Evolutionary conservation across 2,329 filamentous ascomycete genomes (phyloP).

Genomic region (Aspergillus calidoustus): DNA sequence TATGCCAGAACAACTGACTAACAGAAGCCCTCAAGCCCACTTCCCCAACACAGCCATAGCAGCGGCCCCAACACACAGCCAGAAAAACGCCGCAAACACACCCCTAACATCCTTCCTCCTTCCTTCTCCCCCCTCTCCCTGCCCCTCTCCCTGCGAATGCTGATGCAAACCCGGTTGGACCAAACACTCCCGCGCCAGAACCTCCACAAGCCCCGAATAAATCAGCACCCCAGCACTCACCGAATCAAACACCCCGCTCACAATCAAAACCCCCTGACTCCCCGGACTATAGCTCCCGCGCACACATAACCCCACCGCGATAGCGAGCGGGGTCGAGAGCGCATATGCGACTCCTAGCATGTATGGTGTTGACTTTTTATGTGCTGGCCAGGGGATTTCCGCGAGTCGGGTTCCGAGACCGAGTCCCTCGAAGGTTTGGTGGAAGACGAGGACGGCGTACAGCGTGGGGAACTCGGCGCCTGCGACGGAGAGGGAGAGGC

Average conservation of each 20-base stretch:
- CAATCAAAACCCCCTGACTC: neutral
- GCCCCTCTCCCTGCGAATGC: no score
- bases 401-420: conserved; percentile 63
- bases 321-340: neutral
- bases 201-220: neutral
- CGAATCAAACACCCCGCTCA: neutral
- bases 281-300: neutral
- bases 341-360: neutral
- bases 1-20: no score
- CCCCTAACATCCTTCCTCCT: neutral
- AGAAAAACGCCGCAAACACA: conserved; percentile 50
- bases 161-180: neutral
- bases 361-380: neutral
- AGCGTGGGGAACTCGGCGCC: conserved; percentile 61
- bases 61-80: conserved; percentile 45
- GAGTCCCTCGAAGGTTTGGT: conserved; percentile 67
- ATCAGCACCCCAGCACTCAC: neutral
- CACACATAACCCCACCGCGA: neutral
- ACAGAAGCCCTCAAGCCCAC: conserved; percentile 46
- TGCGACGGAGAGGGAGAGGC: conserved; percentile 16
- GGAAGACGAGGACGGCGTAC: conserved; percentile 65
- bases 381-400: conserved; percentile 26
- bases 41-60: conserved; percentile 58
- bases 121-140: no score
- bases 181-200: neutral